Evolutionary conservation across 192 early-diverging fungal genomes (phyloP), one percentile per base, ranked within the genome.

Genomic region (Coemansia umbellata): DNA sequence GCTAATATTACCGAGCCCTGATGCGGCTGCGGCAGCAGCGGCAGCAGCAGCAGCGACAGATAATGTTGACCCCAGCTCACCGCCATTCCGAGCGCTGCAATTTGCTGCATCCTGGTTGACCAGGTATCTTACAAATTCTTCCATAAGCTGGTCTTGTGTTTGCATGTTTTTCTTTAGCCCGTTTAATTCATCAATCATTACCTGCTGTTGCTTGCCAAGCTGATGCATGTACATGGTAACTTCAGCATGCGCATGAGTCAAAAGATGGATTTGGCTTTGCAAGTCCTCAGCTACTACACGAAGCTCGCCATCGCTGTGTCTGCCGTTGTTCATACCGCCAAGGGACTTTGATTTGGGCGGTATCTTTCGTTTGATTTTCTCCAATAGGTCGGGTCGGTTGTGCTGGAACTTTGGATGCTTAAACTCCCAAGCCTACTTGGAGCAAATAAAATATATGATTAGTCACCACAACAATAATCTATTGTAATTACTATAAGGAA

Each of bases 341-440:
- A 70, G 45, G 8, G 68, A 70, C 31, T 69, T 77, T 27, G 74
- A 62, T 52, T 77, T 77, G 60, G 74, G 74, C 5, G 78, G 78
- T 13, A 74, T 75, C 67, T 87, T 87, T 39, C 88, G 83, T 58
- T 84, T 84, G 55, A 90, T 87, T 21, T 78, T 78, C 27, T 86
- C 83, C 18, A 87, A 73, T 17, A 86, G 80, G 50, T 84, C 83
- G 3, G 79, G 78, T 7, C 80, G 80, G 32, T 86, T 87, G 60
- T 83, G 80, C 60, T 86, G 87, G 51, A 94, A 94, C 31, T 84
- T 78, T 1, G 88, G 89, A 57, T 94, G 92, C 59, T 85, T 84
- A 57, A 94, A 94, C 55, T 94, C 89, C 90, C 92, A 92, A 6
- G 87, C 83, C 74, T 93, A 85, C 31, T 37, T 19, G 17, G 7